Base-by-base conservation (phyloP, 768 basidiomycete genomes). In the Rubroboletus pulcherrimus region DNA sequence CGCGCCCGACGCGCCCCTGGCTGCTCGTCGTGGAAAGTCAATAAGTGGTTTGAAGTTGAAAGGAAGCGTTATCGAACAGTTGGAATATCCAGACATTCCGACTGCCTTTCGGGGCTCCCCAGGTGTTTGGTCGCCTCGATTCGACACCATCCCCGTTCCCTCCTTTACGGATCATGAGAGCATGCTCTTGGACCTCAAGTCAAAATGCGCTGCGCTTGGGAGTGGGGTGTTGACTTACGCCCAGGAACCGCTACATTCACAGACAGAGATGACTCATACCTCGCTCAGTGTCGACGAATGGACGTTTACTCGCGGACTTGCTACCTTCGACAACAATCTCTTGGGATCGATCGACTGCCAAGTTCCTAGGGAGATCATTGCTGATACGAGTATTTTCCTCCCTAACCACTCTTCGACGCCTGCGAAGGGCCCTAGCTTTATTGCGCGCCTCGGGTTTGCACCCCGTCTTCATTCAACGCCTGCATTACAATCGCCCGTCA, bases 101-200 rank as follows among this genome's bases (percentile, higher is more conserved):
- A 75, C 72, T 15, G 73, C 77, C 7, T 78, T 78, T 64, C 66
- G 71, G 14, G 74, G 76, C 14, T 74, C 75, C 4, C 66, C 73
- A 0, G 60, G 67, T 7, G 51, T 63, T 21, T 69, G 70, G 58
- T 69, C 66, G 6, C 74, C 76, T 2, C 57, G 55, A 31, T 69
- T 71, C 37, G 65, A 69, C 21, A 39, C 56, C 14, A 41, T 52
- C 9, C 38, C 45, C 31, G 31, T n/a, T 14, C 56, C 60, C 12
- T 53, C 54, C 21, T 62, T 66, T 49, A 68, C 72, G 54, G 68
- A 70, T 2, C 66, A 78, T 21, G 54, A 63, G 15, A 70, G 65
- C 26, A 78, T 78, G 75, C 67, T 76, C 15, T 58, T 58, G 38
- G 59, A 69, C 47, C 68, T 78, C 43, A 61, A 66, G 35, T 67